These are phyloP conservation scores for Gossypium raimondii DNA, from an alignment of 345 rosid genomes.

Conservation along the genomic window DNA sequence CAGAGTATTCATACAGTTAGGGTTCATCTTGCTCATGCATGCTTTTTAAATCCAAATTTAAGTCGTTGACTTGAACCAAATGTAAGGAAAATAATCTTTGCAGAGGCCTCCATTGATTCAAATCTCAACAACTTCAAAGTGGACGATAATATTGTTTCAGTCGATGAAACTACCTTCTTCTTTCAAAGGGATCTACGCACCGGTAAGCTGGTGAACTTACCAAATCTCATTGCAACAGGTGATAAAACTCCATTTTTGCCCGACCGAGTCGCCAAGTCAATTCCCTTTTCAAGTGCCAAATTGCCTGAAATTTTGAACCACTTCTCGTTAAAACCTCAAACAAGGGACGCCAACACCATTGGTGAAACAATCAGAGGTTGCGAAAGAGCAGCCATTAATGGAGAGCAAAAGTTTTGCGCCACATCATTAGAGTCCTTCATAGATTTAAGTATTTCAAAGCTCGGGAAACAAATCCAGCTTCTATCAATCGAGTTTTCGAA, in stretches of 20 bases:
- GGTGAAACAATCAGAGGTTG: conserved; percentile 52
- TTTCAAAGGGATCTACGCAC: background rate
- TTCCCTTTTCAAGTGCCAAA: conserved; percentile 63
- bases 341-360: conserved; percentile 53
- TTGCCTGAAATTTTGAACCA: conserved; percentile 39
- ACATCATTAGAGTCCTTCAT: conserved; percentile 73
- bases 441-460: conserved; percentile 55
- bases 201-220: background rate
- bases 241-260: conserved; percentile 49
- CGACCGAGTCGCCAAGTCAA: conserved; percentile 41
- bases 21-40: too few species aligned
- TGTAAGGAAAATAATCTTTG: too few species aligned
- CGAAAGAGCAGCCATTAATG: conserved; percentile 39
- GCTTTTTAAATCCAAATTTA: too few species aligned
- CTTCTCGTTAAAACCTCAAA: conserved; percentile 46
- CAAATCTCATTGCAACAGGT: conserved; percentile 3
- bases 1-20: too few species aligned
- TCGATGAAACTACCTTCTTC: conserved; percentile 27
- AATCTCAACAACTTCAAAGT: too few species aligned
- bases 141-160: background rate
- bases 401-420: conserved; percentile 67
- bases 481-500: conserved; percentile 48
- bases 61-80: too few species aligned
- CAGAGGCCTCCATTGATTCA: too few species aligned
- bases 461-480: conserved; percentile 50